Evolutionary conservation across 768 basidiomycete genomes (phyloP).

Genomic region (Postia placenta): DNA sequence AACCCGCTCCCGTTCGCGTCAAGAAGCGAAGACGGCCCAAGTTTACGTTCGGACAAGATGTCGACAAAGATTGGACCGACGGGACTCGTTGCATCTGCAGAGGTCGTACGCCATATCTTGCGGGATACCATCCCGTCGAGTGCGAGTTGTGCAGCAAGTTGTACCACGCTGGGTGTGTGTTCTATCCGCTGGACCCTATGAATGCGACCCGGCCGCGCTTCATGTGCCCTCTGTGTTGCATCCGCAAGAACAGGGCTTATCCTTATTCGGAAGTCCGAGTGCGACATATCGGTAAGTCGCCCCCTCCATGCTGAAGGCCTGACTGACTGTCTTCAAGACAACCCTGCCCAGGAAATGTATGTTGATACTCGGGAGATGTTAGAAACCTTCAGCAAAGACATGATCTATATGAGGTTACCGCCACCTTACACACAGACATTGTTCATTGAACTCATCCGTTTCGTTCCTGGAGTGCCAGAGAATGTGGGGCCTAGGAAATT

Average conservation of each 20-base stretch:
- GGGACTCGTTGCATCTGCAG: slow-evolving; percentile 79
- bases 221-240: slow-evolving; percentile 71
- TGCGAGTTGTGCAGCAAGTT: slow-evolving; percentile 61
- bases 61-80: slow-evolving; percentile 68
- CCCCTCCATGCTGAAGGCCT: neutral
- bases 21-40: slow-evolving; percentile 57
- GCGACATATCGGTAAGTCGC: slow-evolving; percentile 47
- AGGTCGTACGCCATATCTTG: slow-evolving; percentile 55
- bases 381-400: slow-evolving; percentile 63
- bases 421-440: slow-evolving; percentile 61
- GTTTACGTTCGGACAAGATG: slow-evolving; percentile 72
- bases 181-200: slow-evolving; percentile 47
- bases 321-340: slow-evolving; percentile 29
- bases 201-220: slow-evolving; percentile 31
- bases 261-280: slow-evolving; percentile 74
- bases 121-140: slow-evolving; percentile 55
- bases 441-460: slow-evolving; percentile 68
- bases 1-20: slow-evolving; percentile 42
- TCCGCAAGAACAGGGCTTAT: slow-evolving; percentile 68
- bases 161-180: slow-evolving; percentile 75
- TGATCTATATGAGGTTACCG: slow-evolving; percentile 62
- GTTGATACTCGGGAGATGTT: slow-evolving; percentile 72
- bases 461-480: slow-evolving; percentile 50
- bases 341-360: slow-evolving; percentile 49
- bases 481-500: slow-evolving; percentile 23